Percentiles rank a stretch among this genome's conserved stretches.
These are phyloP conservation scores for Phlegmacium glaucopus DNA, from an alignment of 768 basidiomycete genomes.

Conservation along the genomic window DNA sequence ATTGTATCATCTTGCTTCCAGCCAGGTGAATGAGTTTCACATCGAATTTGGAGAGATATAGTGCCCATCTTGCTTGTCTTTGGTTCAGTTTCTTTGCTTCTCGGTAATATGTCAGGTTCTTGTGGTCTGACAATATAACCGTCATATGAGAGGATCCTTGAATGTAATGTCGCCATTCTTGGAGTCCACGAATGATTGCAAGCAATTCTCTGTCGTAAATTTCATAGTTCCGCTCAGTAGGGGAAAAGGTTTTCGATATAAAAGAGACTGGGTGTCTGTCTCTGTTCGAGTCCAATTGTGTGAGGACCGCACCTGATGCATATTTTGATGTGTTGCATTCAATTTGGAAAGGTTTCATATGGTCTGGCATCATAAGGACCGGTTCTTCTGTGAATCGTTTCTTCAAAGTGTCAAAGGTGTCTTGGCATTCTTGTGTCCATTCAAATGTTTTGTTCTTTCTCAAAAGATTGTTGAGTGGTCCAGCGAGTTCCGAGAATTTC, in stretches of 20 bases:
- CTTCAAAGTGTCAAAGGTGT: slow-evolving; percentile 28
- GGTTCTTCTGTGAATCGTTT: slow-evolving; percentile 19
- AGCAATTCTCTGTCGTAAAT: slow-evolving; percentile 46
- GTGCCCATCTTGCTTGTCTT: too few relatives aligned
- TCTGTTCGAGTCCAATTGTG: slow-evolving; percentile 17
- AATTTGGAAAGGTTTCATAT: slow-evolving; percentile 4
- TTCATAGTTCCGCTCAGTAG: slow-evolving; percentile 40
- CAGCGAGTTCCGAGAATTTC: slow-evolving; percentile 24
- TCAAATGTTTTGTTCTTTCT: slow-evolving; percentile 15
- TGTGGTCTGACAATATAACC: slow-evolving; percentile 32
- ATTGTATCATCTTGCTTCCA: too few relatives aligned
- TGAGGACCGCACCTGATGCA: slow-evolving; percentile 37
- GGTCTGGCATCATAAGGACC: slow-evolving; percentile 10
- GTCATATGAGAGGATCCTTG: slow-evolving; percentile 18
- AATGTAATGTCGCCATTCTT: slow-evolving; percentile 23
- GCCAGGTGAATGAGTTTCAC: too few relatives aligned
- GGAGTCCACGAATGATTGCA: too few relatives aligned
- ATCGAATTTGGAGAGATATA: too few relatives aligned
- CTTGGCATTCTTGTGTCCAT: slow-evolving; percentile 16
- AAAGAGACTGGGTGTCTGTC: slow-evolving; percentile 36
- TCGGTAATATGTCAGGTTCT: slow-evolving; percentile 41
- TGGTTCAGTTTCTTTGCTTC: slow-evolving; percentile 32
- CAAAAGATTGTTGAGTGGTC: slow-evolving; percentile 15
- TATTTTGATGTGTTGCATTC: slow-evolving; percentile 36
- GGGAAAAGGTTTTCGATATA: slow-evolving; percentile 24